Evolutionary conservation across 371 early-diverging fungal species (phyloP).

Genomic region (Conidiobolus coronatus): DNA sequence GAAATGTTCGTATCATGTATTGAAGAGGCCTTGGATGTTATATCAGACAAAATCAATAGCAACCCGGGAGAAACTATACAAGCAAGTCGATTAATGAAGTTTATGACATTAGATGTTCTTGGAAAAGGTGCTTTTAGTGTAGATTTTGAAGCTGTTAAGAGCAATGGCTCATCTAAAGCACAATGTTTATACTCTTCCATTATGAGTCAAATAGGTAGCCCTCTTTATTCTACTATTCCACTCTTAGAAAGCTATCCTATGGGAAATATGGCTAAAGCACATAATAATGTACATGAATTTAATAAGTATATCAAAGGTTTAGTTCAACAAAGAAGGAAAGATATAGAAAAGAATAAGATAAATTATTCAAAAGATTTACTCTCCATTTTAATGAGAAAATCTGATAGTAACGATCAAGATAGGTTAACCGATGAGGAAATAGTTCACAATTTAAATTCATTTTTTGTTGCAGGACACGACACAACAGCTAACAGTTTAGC

Average conservation of each 20-base stretch:
- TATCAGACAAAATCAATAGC: neutral
- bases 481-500: slow-evolving; percentile 17
- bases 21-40: neutral
- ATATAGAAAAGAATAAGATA: neutral
- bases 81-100: neutral
- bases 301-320: neutral
- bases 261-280: neutral
- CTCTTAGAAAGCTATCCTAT: neutral
- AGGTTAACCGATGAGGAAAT: slow-evolving; percentile 6
- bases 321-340: neutral
- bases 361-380: slow-evolving; percentile 8
- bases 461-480: slow-evolving; percentile 22
- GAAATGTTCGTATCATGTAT: neutral
- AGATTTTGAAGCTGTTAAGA: neutral
- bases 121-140: neutral
- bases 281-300: neutral
- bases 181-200: neutral
- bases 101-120: neutral
- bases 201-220: neutral
- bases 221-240: neutral
- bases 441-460: slow-evolving; percentile 9
- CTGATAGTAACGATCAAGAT: slow-evolving; percentile 4
- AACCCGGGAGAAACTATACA: neutral
- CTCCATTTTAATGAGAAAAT: slow-evolving; percentile 9
- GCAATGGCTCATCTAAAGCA: neutral